A percentile compares a stretch with the other conserved stretches of the same genome.
Conservation (phyloP, 225 moss, liverwort and hornwort species). For the Thuidium tamariscinum region DNA sequence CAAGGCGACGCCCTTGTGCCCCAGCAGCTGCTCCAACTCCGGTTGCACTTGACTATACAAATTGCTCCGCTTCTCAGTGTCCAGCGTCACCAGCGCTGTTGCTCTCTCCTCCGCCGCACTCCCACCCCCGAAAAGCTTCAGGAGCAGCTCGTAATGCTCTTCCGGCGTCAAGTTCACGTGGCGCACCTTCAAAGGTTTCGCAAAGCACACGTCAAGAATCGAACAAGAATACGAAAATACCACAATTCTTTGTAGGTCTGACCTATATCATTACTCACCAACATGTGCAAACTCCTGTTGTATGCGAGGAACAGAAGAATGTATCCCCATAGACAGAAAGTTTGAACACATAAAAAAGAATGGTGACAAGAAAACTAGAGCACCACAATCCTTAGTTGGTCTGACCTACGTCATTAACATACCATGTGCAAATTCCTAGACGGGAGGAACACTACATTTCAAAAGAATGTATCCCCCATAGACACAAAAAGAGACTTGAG, state of each 20-base stretch:
- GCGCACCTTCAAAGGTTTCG: background rate
- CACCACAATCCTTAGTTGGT: too few relatives aligned
- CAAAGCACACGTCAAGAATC: background rate
- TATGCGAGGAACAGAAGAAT: background rate
- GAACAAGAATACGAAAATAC: background rate
- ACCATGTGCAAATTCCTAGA: background rate
- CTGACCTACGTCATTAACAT: background rate
- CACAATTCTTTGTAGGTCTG: background rate
- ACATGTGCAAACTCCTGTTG: background rate
- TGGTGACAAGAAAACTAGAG: background rate
- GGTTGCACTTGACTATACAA: background rate
- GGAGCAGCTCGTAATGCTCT: background rate
- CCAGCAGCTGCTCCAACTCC: slow-evolving; percentile 12
- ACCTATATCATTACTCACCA: background rate
- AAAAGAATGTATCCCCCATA: background rate
- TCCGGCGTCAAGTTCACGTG: slow-evolving; percentile 13
- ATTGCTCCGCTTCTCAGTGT: background rate
- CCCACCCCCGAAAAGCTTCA: background rate
- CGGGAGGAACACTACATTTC: too few relatives aligned
- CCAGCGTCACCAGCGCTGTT: background rate
- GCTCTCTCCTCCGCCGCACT: background rate
- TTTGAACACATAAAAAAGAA: background rate
- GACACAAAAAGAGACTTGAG: background rate
- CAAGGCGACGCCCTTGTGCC: slow-evolving; percentile 2
- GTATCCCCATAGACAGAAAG: background rate